These are phyloP conservation scores for Metschnikowia hibisci DNA, from an alignment of 805 yeast genomes.

Conservation along the genomic window DNA sequence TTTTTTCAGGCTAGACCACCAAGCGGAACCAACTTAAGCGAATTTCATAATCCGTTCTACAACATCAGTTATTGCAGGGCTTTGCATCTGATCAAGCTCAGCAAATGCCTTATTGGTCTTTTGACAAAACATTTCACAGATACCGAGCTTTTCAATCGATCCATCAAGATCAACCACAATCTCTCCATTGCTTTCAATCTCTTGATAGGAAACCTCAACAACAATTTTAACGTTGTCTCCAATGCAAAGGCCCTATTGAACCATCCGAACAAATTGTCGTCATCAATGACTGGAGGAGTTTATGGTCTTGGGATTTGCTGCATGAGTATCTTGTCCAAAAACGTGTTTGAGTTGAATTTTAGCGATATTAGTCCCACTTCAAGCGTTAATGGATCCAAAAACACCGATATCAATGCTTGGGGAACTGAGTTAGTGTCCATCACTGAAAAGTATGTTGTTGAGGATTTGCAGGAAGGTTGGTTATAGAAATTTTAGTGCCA, in stretches of 20 bases:
- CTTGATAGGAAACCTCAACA: conserved; percentile 23
- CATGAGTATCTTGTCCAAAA: conserved; percentile 21
- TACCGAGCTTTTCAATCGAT: conserved; percentile 26
- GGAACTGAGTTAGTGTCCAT: conserved; percentile 12
- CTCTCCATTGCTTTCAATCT: conserved; percentile 32
- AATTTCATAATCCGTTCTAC: conserved; percentile 28
- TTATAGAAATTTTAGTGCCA: conserved; percentile 6
- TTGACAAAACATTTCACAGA: conserved; percentile 21
- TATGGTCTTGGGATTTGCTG: conserved; percentile 25
- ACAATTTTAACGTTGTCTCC: conserved; percentile 13
- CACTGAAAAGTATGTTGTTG: conserved; percentile 26
- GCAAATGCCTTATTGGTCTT: conserved; percentile 34
- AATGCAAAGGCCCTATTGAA: conserved; percentile 12
- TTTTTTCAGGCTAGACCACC: conserved; percentile 11
- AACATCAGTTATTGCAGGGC: conserved; percentile 33
- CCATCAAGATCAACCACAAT: conserved; percentile 35
- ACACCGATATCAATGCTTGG: conserved; percentile 15
- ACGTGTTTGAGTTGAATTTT: conserved; percentile 28
- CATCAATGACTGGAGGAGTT: background rate
- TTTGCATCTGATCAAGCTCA: conserved; percentile 32
- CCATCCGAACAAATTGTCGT: conserved; percentile 1
- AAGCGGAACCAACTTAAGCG: conserved; percentile 5
- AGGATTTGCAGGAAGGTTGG: conserved; percentile 39
- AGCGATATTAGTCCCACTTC: conserved; percentile 5
- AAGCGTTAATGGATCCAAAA: background rate